Evolutionary conservation across 176 grass and related monocot genomes (phyloP), one percentile per base, ranked within the genome.

Genomic region (Zoysia japonica): DNA sequence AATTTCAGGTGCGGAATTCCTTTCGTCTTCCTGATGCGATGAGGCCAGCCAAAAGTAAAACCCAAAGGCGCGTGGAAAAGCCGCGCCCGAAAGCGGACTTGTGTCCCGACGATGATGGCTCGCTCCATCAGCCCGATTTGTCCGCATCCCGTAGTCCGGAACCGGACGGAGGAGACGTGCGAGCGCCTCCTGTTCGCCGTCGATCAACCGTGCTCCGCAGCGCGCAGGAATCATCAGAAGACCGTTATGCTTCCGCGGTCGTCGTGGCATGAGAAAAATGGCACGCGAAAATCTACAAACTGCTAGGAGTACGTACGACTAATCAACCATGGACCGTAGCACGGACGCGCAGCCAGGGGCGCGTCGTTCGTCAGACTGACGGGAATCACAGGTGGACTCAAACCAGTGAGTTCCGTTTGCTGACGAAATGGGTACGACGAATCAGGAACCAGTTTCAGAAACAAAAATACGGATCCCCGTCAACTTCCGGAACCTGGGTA

Each of bases 1-100:
- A 48, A 46, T 54, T 47, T 75, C 70, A 61, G 19, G 73, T 43
- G 3, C 73, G 39, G 52, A 68, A 73, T 89, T 61, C 74, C 59
- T 56, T 6, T 28, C 28, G 28, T 28, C 28, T 28, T 47, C 16
- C 63, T 8, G 46, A 4, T 3, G 41, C 2, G 15, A 65, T 16
- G 5, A 35, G 9, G 59, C 20, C 20, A 61, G 45, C 5, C 43
- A 6, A 62, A 74, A 87, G 67, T 49, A 59, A 68, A 84, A 81
- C 50, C 70, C 71, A 55, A 86, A 81, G 65, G 41, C 77, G 82
- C 5, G 82, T 89, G 71, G 87, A 81, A 85, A 85, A 72, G 65
- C 37, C 9, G n/a, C 68, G 45, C 69, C 13, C 39, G 57, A 17
- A 53, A 28, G 77, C 62, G 28, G 61, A 68, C 35, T 60, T 39